Evolutionary conservation across 129 eudicot genomes (phyloP).

Genomic region (Scalesia atractyloides): DNA sequence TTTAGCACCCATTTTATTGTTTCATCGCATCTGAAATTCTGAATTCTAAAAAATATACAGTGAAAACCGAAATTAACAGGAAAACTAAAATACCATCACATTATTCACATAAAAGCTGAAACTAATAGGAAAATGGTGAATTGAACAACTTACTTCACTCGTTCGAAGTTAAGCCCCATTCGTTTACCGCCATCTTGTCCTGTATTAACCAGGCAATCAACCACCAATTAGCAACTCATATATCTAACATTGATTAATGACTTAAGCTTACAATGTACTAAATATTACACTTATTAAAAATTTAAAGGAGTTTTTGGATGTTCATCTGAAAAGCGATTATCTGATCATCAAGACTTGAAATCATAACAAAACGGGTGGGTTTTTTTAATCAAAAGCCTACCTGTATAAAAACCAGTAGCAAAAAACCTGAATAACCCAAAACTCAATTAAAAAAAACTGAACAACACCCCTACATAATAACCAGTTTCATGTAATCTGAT

Average conservation of each 20-base stretch:
- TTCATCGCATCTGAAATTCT: not conserved
- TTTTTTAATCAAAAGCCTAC: no score
- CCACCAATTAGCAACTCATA: constrained; percentile 20
- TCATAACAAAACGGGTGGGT: not conserved
- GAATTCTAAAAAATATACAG: not conserved
- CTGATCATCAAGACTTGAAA: not conserved
- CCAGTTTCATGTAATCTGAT: not conserved
- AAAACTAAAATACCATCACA: not conserved
- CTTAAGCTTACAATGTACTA: not conserved
- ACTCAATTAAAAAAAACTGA: no score
- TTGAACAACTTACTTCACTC: constrained; percentile 78
- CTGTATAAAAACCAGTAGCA: no score
- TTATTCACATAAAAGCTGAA: not conserved
- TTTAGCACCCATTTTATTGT: not conserved
- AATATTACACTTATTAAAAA: not conserved
- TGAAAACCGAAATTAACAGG: not conserved
- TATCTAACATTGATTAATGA: not conserved
- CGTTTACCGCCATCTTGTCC: constrained; percentile 90
- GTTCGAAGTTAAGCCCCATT: constrained; percentile 89
- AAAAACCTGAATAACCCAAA: no score
- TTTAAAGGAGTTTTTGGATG: not conserved
- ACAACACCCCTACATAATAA: not conserved
- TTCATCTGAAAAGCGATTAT: not conserved
- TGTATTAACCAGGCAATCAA: constrained; percentile 37
- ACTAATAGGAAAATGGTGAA: not conserved